These are phyloP conservation scores for Wickerhamomyces strasburgensis DNA, from an alignment of 805 yeast genomes.

Conservation along the genomic window DNA sequence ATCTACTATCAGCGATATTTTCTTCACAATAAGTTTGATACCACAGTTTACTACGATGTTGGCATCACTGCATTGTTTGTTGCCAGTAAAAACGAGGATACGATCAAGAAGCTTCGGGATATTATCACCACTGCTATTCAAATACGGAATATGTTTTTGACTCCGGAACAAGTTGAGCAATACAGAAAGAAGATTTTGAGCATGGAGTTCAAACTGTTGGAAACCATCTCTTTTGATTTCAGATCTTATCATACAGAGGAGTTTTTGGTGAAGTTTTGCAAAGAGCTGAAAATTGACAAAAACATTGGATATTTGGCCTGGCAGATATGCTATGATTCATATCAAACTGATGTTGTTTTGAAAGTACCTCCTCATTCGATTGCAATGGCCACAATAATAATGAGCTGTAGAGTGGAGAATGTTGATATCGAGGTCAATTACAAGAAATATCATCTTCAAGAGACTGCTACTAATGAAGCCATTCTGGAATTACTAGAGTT, in stretches of 20 bases:
- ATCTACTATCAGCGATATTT: slow-evolving; percentile 67
- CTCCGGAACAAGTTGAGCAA: slow-evolving; percentile 39
- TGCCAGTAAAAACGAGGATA: slow-evolving; percentile 78
- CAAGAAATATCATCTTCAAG: slow-evolving; percentile 13
- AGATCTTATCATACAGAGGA: slow-evolving; percentile 64
- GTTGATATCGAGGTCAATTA: slow-evolving; percentile 20
- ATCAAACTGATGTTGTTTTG: slow-evolving; percentile 62
- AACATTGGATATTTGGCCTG: slow-evolving; percentile 56
- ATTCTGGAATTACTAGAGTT: slow-evolving; percentile 54
- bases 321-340: slow-evolving; percentile 71
- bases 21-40: slow-evolving; percentile 57
- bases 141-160: slow-evolving; percentile 25
- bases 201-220: slow-evolving; percentile 69
- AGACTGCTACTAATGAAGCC: slow-evolving; percentile 38
- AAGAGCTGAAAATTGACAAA: slow-evolving; percentile 40
- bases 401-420: slow-evolving; percentile 48
- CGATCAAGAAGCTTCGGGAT: slow-evolving; percentile 68
- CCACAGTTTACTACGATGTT: slow-evolving; percentile 51
- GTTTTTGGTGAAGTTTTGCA: slow-evolving; percentile 56
- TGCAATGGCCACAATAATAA: slow-evolving; percentile 61
- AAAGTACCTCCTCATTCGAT: slow-evolving; percentile 72
- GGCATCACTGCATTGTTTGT: slow-evolving; percentile 64
- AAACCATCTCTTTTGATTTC: slow-evolving; percentile 76
- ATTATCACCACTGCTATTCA: slow-evolving; percentile 42
- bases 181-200: slow-evolving; percentile 53